Evolutionary conservation across 139 green algal genomes (phyloP).

Genomic region (Chlamydomonas sphaeroides): DNA sequence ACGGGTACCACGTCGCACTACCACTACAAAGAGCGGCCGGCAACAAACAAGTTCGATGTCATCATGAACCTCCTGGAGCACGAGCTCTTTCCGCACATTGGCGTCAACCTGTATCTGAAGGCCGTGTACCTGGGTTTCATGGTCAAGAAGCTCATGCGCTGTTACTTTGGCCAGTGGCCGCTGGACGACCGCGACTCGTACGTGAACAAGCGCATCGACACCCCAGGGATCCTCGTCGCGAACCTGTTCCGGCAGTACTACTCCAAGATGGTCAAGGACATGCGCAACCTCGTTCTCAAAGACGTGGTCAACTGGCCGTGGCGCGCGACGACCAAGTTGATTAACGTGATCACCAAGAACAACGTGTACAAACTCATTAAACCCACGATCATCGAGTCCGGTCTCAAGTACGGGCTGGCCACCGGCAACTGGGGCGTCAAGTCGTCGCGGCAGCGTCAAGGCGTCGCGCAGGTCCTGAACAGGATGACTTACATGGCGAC

Average conservation of each 20-base stretch:
- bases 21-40: background rate
- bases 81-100: constrained; percentile 47
- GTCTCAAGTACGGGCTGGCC: constrained; percentile 72
- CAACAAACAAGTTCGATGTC: background rate
- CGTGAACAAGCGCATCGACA: constrained; percentile 73
- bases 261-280: constrained; percentile 69
- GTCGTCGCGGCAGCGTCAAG: background rate
- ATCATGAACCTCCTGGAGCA: constrained; percentile 26
- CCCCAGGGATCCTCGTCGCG: background rate
- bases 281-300: constrained; percentile 43
- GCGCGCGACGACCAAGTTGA: background rate
- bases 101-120: background rate
- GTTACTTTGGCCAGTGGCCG: background rate
- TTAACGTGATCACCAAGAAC: constrained; percentile 47
- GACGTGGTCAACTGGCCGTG: background rate
- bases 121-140: constrained; percentile 43
- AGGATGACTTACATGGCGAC: constrained; percentile 68
- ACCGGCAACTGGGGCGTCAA: constrained; percentile 76
- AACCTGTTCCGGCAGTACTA: constrained; percentile 49
- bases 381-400: constrained; percentile 63
- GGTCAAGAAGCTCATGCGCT: constrained; percentile 9
- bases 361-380: constrained; percentile 65
- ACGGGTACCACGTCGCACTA: no score
- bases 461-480: constrained; percentile 63
- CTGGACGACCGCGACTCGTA: constrained; percentile 72